phyloP scores from a whole-genome alignment of 2,329 filamentous ascomycete genomes.

The Trichoderma afroharzianum region DNA sequence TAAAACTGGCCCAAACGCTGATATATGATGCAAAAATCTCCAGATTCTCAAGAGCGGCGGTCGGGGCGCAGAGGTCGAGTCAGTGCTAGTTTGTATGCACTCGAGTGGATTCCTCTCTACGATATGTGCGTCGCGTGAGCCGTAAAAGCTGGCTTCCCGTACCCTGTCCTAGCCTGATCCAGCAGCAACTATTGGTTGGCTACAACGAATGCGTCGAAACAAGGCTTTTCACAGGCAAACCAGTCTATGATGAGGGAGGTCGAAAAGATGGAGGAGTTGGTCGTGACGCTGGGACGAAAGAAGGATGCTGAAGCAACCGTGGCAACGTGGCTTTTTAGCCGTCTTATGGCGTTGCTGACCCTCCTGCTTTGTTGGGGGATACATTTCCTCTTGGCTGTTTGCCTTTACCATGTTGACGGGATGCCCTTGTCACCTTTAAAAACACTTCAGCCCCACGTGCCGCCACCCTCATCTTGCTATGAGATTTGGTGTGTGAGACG shows the following conservation, averaged over 20 bases:
- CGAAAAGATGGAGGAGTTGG: not conserved
- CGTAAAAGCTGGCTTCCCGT: not conserved
- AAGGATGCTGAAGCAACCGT: not conserved
- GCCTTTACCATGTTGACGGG: conserved; percentile 5
- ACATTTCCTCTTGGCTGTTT: not conserved
- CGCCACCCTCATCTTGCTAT: not conserved
- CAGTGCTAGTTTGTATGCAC: conserved; percentile 14
- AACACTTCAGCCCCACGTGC: not conserved
- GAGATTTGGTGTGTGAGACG: not conserved
- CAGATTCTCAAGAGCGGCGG: conserved; percentile 15
- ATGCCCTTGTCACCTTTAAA: conserved; percentile 10
- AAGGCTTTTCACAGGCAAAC: not conserved
- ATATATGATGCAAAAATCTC: conserved; percentile 12
- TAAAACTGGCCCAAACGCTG: not conserved
- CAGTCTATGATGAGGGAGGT: not conserved
- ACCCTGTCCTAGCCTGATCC: not conserved
- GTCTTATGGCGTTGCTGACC: conserved; percentile 3
- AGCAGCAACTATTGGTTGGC: conserved; percentile 9
- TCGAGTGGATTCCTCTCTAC: conserved; percentile 11
- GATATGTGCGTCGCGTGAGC: conserved; percentile 13
- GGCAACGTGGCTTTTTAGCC: conserved; percentile 2
- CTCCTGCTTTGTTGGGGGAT: conserved; percentile 4
- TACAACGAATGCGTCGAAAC: not conserved
- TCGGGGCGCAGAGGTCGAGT: conserved; percentile 12
- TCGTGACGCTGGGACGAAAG: not conserved